These are phyloP conservation scores for Verticillium dahliae DNA, from an alignment of 2,329 filamentous ascomycete genomes.

Conservation along the genomic window DNA sequence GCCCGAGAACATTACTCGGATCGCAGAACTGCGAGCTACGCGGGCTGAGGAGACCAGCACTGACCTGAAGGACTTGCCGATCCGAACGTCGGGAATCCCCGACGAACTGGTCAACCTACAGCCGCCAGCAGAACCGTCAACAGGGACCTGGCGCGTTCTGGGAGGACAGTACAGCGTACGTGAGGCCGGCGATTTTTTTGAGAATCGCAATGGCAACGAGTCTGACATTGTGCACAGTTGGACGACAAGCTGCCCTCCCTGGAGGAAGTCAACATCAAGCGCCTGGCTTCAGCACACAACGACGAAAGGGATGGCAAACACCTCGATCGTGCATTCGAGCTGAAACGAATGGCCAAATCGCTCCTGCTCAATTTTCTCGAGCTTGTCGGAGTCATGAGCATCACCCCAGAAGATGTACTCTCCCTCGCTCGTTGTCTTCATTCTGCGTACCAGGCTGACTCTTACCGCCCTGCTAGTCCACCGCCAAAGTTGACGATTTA, in stretches of 20 bases:
- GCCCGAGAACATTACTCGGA: constrained; percentile 58
- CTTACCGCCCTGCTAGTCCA: constrained; percentile 35
- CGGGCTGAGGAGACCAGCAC: constrained; percentile 24
- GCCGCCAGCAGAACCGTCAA: constrained; percentile 67
- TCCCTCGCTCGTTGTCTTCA: background rate
- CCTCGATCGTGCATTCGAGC: constrained; percentile 58
- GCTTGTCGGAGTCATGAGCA: constrained; percentile 63
- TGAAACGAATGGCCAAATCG: constrained; percentile 76
- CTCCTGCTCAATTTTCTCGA: constrained; percentile 85
- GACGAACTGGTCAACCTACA: constrained; percentile 70
- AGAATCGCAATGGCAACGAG: background rate
- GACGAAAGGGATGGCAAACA: constrained; percentile 45
- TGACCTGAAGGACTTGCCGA: constrained; percentile 10
- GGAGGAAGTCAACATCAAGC: constrained; percentile 60
- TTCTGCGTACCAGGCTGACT: background rate
- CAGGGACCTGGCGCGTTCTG: constrained; percentile 70
- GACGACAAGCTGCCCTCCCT: constrained; percentile 60
- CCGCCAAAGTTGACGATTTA: constrained; percentile 70
- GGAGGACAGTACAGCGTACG: constrained; percentile 56
- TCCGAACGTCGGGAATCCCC: constrained; percentile 47
- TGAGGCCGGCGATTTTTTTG: background rate
- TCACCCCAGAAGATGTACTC: constrained; percentile 52
- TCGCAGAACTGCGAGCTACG: constrained; percentile 34
- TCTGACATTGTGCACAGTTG: constrained; percentile 28
- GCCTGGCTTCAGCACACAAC: constrained; percentile 26